Evolutionary conservation across 768 basidiomycete species (phyloP).

Genomic region (Dentipellis sp.): DNA sequence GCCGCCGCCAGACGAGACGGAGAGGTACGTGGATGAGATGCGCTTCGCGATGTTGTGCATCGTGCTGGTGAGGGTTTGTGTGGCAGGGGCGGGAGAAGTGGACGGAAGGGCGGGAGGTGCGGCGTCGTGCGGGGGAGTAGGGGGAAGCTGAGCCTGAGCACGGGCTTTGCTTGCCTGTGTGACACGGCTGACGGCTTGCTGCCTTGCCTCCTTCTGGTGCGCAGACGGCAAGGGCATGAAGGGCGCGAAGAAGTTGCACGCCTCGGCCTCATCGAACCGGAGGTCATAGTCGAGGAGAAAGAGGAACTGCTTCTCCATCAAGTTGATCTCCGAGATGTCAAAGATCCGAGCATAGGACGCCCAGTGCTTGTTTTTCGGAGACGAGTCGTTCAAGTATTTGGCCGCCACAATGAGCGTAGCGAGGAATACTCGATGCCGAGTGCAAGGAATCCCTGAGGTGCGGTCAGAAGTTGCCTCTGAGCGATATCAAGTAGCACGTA

Average conservation of each 20-base stretch:
- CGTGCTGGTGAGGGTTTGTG: conserved; percentile 35
- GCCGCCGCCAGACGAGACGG: conserved; percentile 10
- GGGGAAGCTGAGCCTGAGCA: conserved; percentile 35
- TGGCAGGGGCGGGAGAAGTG: conserved; percentile 14
- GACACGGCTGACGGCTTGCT: conserved; percentile 46
- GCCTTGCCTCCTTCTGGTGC: conserved; percentile 31
- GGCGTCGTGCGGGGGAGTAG: conserved; percentile 31
- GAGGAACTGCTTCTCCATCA: conserved; percentile 97
- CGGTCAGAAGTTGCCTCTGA: background rate
- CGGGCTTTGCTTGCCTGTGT: conserved; percentile 44
- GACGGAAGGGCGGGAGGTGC: conserved; percentile 13
- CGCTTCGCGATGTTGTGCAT: conserved; percentile 54
- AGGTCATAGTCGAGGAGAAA: conserved; percentile 90
- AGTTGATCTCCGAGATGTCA: conserved; percentile 74
- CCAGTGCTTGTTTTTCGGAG: conserved; percentile 95
- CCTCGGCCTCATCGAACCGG: conserved; percentile 79
- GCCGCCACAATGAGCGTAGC: conserved; percentile 92
- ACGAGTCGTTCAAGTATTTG: conserved; percentile 96
- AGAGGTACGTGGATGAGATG: conserved; percentile 34
- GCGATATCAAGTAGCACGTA: conserved; percentile 24
- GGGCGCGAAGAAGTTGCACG: conserved; percentile 54
- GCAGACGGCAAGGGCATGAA: conserved; percentile 36
- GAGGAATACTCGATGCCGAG: conserved; percentile 91
- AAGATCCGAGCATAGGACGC: conserved; percentile 67
- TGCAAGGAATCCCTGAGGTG: conserved; percentile 66